These are phyloP conservation scores for Ceratocystis colombiana DNA, from an alignment of 2,329 filamentous ascomycete genomes.

Conservation along the genomic window DNA sequence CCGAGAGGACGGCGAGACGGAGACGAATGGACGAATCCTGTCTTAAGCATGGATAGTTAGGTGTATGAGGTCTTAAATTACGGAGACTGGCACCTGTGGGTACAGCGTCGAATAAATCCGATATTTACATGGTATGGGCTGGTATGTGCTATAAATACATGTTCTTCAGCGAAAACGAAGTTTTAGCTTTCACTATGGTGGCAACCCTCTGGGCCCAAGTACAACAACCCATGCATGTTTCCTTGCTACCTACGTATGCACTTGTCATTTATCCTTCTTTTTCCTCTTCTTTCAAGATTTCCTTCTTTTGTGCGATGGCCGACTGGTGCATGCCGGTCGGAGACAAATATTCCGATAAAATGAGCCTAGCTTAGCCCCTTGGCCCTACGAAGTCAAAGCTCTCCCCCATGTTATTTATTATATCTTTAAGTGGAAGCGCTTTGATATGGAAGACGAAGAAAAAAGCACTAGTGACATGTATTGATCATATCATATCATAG, in stretches of 20 bases:
- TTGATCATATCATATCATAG: background rate
- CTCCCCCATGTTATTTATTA: background rate
- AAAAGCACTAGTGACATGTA: background rate
- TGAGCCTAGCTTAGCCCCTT: background rate
- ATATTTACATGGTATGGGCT: background rate
- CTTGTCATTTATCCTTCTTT: background rate
- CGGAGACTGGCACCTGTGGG: background rate
- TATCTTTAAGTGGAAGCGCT: background rate
- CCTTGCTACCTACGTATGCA: background rate
- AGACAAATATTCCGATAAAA: background rate
- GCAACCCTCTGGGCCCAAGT: background rate
- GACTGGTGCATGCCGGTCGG: background rate
- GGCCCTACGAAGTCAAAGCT: background rate
- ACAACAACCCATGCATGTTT: background rate
- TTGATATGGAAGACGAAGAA: background rate
- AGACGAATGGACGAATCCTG: background rate
- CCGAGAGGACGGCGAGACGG: background rate
- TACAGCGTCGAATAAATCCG: constrained; percentile 7
- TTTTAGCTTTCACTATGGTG: background rate
- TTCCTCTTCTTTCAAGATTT: background rate
- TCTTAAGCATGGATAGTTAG: background rate
- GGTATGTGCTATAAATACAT: background rate
- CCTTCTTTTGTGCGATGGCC: background rate
- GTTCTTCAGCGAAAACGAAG: background rate
- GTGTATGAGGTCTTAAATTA: constrained; percentile 14